Percentiles rank a stretch among this genome's conserved stretches.
phyloP scores from a whole-genome alignment of 139 green algal genomes.

The Pedinophyceae sp. region DNA sequence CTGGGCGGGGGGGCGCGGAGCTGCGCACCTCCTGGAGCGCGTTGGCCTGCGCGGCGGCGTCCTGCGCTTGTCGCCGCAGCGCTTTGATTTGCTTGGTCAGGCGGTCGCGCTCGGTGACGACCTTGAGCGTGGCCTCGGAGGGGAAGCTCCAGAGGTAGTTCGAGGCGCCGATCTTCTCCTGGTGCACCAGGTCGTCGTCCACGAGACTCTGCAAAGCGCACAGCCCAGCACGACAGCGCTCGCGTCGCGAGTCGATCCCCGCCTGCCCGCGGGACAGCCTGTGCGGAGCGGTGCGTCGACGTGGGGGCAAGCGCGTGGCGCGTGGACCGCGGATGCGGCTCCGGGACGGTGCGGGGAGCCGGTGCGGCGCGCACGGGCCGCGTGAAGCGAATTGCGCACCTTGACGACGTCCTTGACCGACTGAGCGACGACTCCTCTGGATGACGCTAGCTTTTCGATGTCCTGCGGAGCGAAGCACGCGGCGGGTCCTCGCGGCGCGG shows the following conservation, averaged over 20 bases:
- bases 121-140: constrained; percentile 2
- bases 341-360: too few species aligned
- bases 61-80: not conserved
- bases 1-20: not conserved
- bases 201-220: constrained; percentile 6
- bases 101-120: not conserved
- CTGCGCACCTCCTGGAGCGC: not conserved
- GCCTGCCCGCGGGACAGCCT: too few species aligned
- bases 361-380: too few species aligned
- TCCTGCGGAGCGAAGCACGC: constrained; percentile 6
- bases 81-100: not conserved
- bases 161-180: constrained; percentile 9
- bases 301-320: too few species aligned
- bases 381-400: too few species aligned
- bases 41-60: not conserved
- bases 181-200: constrained; percentile 11
- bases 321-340: too few species aligned
- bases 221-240: too few species aligned
- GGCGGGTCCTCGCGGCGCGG: not conserved
- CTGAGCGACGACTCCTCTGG: not conserved
- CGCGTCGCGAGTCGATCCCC: too few species aligned
- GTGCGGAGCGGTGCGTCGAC: too few species aligned
- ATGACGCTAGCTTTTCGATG: constrained; percentile 5
- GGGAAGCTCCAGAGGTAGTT: constrained; percentile 10
- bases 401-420: constrained; percentile 5